Percentiles rank a stretch among this genome's conserved stretches.
Conservation (phyloP, 208 protist species). For the Wallacemonas collosoma region DNA sequence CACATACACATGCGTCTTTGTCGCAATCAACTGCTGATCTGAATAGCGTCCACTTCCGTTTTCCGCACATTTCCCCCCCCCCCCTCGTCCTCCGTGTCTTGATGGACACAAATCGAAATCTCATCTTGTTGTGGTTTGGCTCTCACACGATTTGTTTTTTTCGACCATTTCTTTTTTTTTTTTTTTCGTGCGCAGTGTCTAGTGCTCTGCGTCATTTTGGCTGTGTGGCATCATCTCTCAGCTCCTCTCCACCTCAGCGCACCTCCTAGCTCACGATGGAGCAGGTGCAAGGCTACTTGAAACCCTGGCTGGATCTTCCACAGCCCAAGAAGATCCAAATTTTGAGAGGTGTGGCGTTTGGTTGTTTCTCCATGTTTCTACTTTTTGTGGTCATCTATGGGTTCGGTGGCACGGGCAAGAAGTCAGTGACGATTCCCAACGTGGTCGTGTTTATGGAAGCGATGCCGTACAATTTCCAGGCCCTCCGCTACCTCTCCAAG, state of each 20-base stretch:
- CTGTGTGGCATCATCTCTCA: too few species aligned
- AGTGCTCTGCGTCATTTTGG: too few species aligned
- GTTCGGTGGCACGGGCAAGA: slow-evolving; percentile 61
- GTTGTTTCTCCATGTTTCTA: slow-evolving; percentile 63
- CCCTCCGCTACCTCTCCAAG: slow-evolving; percentile 66
- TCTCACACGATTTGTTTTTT: too few species aligned
- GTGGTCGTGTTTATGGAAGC: slow-evolving; percentile 73
- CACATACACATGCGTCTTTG: too few species aligned
- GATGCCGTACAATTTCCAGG: slow-evolving; percentile 53
- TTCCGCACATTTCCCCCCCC: too few species aligned
- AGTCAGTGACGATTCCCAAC: slow-evolving; percentile 22
- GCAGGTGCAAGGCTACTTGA: slow-evolving; percentile 34
- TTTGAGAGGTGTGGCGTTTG: slow-evolving; percentile 48
- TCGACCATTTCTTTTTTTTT: too few species aligned
- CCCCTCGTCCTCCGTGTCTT: too few species aligned
- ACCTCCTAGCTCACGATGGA: slow-evolving; percentile 34
- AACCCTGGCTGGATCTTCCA: slow-evolving; percentile 47
- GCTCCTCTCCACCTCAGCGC: neutral
- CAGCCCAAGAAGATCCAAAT: slow-evolving; percentile 77
- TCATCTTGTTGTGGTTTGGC: too few species aligned
- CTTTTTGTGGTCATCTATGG: slow-evolving; percentile 75
- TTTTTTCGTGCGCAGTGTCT: too few species aligned
- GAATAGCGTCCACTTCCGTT: too few species aligned
- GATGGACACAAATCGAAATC: too few species aligned
- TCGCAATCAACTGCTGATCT: too few species aligned